A percentile compares a stretch with the other conserved stretches of the same genome.
These are phyloP conservation scores for Elsinoe arachidis DNA, from an alignment of 2,329 filamentous ascomycete species.

Conservation along the genomic window DNA sequence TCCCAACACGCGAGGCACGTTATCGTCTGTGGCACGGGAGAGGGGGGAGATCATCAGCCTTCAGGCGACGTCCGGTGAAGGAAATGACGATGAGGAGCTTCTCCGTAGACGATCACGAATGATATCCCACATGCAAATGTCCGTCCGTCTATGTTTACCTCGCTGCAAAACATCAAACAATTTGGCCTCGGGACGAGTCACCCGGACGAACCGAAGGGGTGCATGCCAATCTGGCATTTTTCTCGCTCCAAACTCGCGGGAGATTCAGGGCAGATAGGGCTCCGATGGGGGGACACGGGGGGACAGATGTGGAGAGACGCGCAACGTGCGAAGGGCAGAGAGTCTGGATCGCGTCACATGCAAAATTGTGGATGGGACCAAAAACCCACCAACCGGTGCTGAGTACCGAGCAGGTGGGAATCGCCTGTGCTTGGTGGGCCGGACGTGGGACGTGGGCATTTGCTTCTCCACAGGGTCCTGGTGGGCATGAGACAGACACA, in stretches of 20 bases:
- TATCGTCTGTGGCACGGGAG: too few relatives aligned
- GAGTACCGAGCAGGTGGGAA: background rate
- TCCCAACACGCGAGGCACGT: background rate
- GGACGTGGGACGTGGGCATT: too few relatives aligned
- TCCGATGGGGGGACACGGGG: background rate
- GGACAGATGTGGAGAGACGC: conserved; percentile 4
- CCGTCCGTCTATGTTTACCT: background rate
- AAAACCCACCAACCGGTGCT: conserved; percentile 1
- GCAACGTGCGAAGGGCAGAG: background rate
- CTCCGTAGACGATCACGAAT: too few relatives aligned
- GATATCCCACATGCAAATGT: too few relatives aligned
- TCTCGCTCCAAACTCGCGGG: conserved; percentile 1
- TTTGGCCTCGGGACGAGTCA: background rate
- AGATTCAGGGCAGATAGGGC: background rate
- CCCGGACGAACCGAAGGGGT: background rate
- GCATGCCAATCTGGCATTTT: background rate
- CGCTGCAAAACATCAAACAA: background rate
- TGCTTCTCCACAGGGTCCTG: conserved; percentile 1
- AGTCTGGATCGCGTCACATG: conserved; percentile 6
- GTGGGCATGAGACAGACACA: background rate
- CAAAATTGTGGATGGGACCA: background rate
- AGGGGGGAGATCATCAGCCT: too few relatives aligned
- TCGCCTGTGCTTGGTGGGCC: background rate
- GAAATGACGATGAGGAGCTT: too few relatives aligned
- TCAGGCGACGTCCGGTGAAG: too few relatives aligned